Base-by-base conservation (phyloP, 371 early-diverging fungal species). In the Mycotypha africana region DNA sequence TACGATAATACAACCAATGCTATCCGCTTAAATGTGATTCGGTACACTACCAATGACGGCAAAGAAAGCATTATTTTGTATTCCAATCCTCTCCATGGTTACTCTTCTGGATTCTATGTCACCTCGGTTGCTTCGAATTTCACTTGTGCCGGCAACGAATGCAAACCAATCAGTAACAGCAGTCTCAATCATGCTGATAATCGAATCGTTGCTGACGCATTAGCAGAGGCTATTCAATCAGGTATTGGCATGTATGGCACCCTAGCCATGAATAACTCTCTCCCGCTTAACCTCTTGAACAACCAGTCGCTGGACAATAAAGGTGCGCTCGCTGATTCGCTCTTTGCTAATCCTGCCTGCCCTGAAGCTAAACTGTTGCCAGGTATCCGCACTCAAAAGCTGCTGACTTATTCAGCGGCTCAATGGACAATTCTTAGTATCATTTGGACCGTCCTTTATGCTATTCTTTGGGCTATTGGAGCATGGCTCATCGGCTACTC, bases 401-500 rank as follows among this genome's bases (percentile, higher is more conserved):
- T 24, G 6, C 12, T 25, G 10, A 42, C 53, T 33, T 53, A 53
- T 34, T 31, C 48, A n/a, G 42, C 47, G 14, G 47, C 44, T 12
- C 33, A 36, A 6, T 42, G 42, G 33, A 47, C 43, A 22, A 15
- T 34, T 4, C 30, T 53, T 3, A 36, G 33, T 15, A 43, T 53
- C 15, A 4, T 53, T 15, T 53, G 53, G 53, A 31, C 43, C 4
- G 2, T 43, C 1, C 35, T 43, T 2, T 47, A 32, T 32, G 33
- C 38, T 4, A 34, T 47, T 2, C n/a, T 53, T 3, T 53, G 44
- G 43, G 8, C 28, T 3, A 47, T 53, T 38, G 53, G 53, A 26
- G 48, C 42, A 15, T 53, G 43, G 15, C 17, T 53, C 34, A 53
- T 53, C n/a, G 53, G 53, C 0, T 47, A 47, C 25, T 37, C 53